A percentile compares a stretch with the other conserved stretches of the same genome.
Evolutionary conservation across 352 stramenopile species (phyloP).

Genomic region (Phytophthora pseudosyringae): DNA sequence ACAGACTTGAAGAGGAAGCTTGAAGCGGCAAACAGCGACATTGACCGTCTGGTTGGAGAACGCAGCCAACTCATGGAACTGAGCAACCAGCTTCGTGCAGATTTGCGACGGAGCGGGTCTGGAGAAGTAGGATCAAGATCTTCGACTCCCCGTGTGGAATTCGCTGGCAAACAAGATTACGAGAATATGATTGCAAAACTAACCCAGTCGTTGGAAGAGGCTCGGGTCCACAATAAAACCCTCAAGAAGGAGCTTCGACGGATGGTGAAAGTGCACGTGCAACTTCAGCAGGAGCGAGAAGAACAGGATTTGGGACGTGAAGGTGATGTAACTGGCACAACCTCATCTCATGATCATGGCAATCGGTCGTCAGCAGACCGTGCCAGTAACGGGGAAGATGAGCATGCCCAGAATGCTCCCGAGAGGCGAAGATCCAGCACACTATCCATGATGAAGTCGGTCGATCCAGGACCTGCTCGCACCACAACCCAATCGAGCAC

Average conservation of each 20-base stretch:
- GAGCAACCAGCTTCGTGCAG: conserved; percentile 76
- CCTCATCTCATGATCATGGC: not conserved
- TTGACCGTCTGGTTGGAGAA: conserved; percentile 70
- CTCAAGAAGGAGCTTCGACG: conserved; percentile 83
- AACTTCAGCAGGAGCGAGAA: conserved; percentile 36
- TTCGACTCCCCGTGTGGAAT: conserved; percentile 36
- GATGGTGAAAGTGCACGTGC: conserved; percentile 71
- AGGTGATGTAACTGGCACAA: not conserved
- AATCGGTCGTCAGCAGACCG: too few species aligned
- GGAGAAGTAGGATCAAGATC: conserved; percentile 13
- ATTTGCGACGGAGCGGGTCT: conserved; percentile 58
- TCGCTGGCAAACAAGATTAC: conserved; percentile 73
- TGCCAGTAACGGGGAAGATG: conserved; percentile 2
- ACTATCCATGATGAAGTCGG: conserved; percentile 68
- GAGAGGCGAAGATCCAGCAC: conserved; percentile 46
- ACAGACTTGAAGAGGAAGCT: conserved; percentile 55
- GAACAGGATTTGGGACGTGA: not conserved
- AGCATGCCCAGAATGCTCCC: conserved; percentile 2
- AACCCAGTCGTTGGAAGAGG: conserved; percentile 72
- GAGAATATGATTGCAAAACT: conserved; percentile 76
- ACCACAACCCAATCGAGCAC: conserved; percentile 17
- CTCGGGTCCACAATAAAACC: conserved; percentile 75
- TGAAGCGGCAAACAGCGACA: conserved; percentile 52
- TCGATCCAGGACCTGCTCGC: conserved; percentile 35
- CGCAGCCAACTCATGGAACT: conserved; percentile 81